Conservation (phyloP, 2,329 filamentous ascomycete genomes). For the Didymella pinodella region DNA sequence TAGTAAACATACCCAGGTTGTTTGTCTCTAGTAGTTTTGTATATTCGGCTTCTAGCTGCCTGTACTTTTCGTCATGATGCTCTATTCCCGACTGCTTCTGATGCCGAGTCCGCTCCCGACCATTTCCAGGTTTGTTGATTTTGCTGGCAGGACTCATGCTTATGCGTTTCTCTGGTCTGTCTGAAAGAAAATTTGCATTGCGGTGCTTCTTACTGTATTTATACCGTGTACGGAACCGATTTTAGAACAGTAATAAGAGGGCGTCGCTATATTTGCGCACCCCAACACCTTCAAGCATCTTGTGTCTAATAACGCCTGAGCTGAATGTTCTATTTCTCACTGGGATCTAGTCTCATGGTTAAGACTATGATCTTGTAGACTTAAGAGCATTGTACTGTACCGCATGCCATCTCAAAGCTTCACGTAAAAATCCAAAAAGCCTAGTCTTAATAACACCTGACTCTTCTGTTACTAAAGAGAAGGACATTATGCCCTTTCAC, state of each 20-base stretch:
- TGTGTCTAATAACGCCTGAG: neutral
- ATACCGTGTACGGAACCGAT: neutral
- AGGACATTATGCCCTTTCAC: no score
- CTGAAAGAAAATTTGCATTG: neutral
- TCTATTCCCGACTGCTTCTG: neutral
- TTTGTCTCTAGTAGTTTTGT: constrained; percentile 3
- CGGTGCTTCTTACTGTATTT: constrained; percentile 1
- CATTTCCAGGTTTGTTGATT: no score
- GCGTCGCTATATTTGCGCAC: neutral
- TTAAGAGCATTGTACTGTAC: neutral
- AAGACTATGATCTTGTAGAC: constrained; percentile 3
- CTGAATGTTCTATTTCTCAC: neutral
- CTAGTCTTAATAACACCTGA: no score
- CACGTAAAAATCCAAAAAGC: neutral
- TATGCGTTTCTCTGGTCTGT: no score
- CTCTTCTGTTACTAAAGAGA: no score
- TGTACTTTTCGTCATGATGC: neutral
- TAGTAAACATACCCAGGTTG: constrained; percentile 4
- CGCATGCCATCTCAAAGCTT: constrained; percentile 1
- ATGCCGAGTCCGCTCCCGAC: no score
- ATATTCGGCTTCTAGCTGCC: constrained; percentile 16
- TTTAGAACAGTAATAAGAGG: neutral
- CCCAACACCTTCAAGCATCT: neutral
- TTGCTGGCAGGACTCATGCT: no score
- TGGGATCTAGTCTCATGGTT: no score